Percentiles rank a stretch among this genome's conserved stretches.
Evolutionary conservation across 495 filamentous ascomycete species (phyloP).

Genomic region (Penicillium riverlandense): DNA sequence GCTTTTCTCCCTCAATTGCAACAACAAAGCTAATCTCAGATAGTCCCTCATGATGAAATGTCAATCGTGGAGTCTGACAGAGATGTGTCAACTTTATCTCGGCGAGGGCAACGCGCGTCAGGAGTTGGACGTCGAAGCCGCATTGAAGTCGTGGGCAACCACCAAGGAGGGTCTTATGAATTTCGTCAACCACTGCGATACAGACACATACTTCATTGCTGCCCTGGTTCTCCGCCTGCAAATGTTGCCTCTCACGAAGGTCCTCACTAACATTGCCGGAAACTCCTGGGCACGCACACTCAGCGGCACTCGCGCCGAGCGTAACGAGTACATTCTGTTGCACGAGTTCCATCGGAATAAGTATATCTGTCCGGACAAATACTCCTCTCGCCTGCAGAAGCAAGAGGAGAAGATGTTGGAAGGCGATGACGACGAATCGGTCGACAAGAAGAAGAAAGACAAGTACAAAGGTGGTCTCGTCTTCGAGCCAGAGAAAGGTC

Average conservation of each 20-base stretch:
- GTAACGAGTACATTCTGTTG: constrained; percentile 97
- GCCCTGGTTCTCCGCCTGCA: constrained; percentile 82
- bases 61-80: constrained; percentile 93
- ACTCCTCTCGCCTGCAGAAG: constrained; percentile 60
- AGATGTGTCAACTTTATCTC: constrained; percentile 92
- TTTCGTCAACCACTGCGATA: constrained; percentile 84
- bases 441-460: constrained; percentile 96
- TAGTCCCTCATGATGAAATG: constrained; percentile 92
- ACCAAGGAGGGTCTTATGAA: constrained; percentile 84
- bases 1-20: background rate
- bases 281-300: constrained; percentile 98
- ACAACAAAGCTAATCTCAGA: constrained; percentile 17
- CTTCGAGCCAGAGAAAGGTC: constrained; percentile 93
- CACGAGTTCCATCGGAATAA: constrained; percentile 95
- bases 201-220: constrained; percentile 92
- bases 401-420: constrained; percentile 54
- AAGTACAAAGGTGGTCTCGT: constrained; percentile 98
- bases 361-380: constrained; percentile 96
- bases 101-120: constrained; percentile 57
- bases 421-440: constrained; percentile 63
- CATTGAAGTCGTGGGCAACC: constrained; percentile 80
- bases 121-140: constrained; percentile 81
- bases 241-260: constrained; percentile 88
- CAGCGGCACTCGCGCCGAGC: constrained; percentile 90
- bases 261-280: constrained; percentile 91